Base-by-base conservation (phyloP, 2,329 filamentous ascomycete species). In the Colletotrichum camelliae region DNA sequence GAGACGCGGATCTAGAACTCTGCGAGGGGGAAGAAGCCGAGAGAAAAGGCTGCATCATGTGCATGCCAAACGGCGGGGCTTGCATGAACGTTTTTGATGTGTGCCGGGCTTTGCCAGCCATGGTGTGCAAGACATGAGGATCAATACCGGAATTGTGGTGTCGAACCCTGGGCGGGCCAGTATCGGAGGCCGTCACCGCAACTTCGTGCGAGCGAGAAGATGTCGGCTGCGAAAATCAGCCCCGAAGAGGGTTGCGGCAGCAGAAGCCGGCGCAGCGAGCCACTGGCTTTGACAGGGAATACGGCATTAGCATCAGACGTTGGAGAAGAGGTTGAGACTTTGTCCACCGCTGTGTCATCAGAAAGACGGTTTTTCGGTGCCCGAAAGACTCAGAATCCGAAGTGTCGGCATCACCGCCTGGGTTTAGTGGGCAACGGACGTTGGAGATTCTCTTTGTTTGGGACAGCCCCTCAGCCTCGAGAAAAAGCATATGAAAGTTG, bases 1-100 rank as follows among this genome's bases (percentile, higher is more conserved):
- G 35, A 57, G 24, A 33, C 69, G 55, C 48, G 72, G 61, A 75
- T 73, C 64, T 68, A 68, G 74, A 73, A 55, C 58, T 48, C 27
- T 58, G 58, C 35, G 43, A 65, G 68, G 65, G 70, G 43, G 57
- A 69, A 33, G 29, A 37, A 52, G 58, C 57, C 70, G 70, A 72
- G 55, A 65, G 48, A 55, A 27, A 52, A 43, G 69, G 48, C 39
- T 35, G 73, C 70, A 75, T 75, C 70, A 75, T 75, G 73, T 73
- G 70, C 70, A 65, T 73, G 43, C 57, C 58, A 58, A 31, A 29
- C 43, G 70, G 70, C 70, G 70, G 74, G 70, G 74, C 57, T 69
- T 75, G 70, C 74, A 75, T 75, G 48, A 75, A 73, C 70, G 70
- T 68, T 73, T 68, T 64, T 35, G 37, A 43, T 57, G 39, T 75